phyloP scores from a whole-genome alignment of 345 rosid species.

The Turritis glabra region DNA sequence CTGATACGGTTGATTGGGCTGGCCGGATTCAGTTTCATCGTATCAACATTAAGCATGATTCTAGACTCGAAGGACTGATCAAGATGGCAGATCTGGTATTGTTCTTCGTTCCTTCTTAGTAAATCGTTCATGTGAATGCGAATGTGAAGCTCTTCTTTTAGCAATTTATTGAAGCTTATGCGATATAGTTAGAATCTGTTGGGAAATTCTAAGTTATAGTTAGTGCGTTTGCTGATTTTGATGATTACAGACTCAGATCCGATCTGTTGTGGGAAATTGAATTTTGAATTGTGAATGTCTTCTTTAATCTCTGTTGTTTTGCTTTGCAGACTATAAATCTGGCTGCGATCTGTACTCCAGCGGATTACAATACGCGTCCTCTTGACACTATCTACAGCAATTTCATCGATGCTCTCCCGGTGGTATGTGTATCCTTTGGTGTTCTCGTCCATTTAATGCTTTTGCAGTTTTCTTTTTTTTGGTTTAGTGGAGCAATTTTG shows the following conservation, averaged over 20 bases:
- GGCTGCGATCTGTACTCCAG: conserved; percentile 99
- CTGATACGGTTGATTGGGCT: conserved; percentile 51
- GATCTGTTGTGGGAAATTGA: neutral
- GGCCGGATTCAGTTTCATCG: conserved; percentile 98
- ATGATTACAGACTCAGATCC: conserved; percentile 34
- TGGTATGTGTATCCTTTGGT: conserved; percentile 53
- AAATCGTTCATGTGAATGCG: neutral
- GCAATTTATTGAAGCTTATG: neutral
- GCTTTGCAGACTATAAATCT: conserved; percentile 77
- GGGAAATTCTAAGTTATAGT: neutral
- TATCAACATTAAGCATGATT: conserved; percentile 90
- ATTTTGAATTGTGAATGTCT: neutral
- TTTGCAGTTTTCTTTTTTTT: neutral
- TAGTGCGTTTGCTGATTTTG: conserved; percentile 9
- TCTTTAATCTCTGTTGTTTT: conserved; percentile 10
- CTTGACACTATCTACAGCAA: conserved; percentile 98
- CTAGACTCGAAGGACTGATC: conserved; percentile 93
- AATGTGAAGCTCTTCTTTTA: neutral
- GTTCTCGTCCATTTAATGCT: neutral
- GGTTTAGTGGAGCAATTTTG: neutral
- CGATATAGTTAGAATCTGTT: neutral
- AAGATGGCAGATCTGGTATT: conserved; percentile 96
- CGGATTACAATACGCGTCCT: conserved; percentile 99
- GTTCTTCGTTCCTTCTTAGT: neutral
- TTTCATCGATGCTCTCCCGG: conserved; percentile 98